Base-by-base conservation (phyloP, 2,329 filamentous ascomycete genomes). In the Cladorrhinum sp. region DNA sequence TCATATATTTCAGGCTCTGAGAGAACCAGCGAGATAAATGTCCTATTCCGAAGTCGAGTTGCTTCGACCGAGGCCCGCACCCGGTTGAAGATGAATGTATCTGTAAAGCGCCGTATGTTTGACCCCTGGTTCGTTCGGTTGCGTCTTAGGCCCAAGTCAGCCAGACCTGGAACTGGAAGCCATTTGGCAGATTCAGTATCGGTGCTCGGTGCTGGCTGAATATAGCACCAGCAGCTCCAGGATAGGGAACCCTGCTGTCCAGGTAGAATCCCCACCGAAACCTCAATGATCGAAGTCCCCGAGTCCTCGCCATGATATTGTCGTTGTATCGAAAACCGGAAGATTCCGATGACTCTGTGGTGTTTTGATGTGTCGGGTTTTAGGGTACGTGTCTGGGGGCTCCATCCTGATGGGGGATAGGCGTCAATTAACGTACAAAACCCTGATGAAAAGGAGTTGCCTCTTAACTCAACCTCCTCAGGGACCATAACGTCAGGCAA, bases 171-270 rank as follows among this genome's bases (percentile, higher is more conserved):
- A 46, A 46, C n/a, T 20, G 42, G 42, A 12, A 46, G 42, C 42
- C 42, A 46, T 9, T 20, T 3, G 16, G 3, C 42, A 18, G 3
- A 16, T 4, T 18, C 42, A 18, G 6, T 42, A 12, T 12, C 4
- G 36, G 5, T 42, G 3, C 16, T 55, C 14, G 7, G 20, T 5
- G 33, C 21, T 8, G 5, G 5, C 16, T 55, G 53, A n/a, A 55
- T 26, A 18, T 42, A 18, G 24, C 54, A 56, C 54, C 54, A 56
- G 21, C 54, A 56, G 12, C 42, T 39, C 54, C 54, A 49, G 1
- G 39, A 56, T 2, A 48, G 39, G 18, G 52, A 55, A 4, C 52
- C 52, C 12, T 16, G 52, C 14, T 42, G 52, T n/a, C 23, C 36
- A 10, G 52, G 36, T 2, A 20, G 33, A 24, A 55, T 42, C 8